Conservation (phyloP, 2,329 filamentous ascomycete genomes). For the Penicillium sp. region DNA sequence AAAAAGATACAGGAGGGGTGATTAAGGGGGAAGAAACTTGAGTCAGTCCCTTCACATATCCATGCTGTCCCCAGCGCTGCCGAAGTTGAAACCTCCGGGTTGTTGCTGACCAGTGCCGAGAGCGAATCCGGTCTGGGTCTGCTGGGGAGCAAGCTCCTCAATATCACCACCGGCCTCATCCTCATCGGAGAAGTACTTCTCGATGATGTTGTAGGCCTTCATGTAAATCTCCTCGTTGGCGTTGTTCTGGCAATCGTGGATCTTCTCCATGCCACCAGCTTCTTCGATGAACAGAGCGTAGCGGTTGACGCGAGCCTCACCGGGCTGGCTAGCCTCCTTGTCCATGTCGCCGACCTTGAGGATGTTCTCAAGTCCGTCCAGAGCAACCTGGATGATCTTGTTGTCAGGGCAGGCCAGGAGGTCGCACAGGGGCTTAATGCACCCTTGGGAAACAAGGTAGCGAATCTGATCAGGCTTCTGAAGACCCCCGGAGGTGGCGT, state of each 20-base stretch:
- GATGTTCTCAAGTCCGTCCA: slow-evolving; percentile 98
- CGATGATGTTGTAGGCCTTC: slow-evolving; percentile 99
- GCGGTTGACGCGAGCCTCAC: slow-evolving; percentile 67
- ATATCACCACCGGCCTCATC: slow-evolving; percentile 76
- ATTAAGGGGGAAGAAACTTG: neutral
- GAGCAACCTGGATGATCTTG: slow-evolving; percentile 98
- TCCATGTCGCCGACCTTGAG: slow-evolving; percentile 99
- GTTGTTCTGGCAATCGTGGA: slow-evolving; percentile 99
- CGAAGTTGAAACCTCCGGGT: slow-evolving; percentile 85
- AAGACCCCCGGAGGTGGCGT: slow-evolving; percentile 92
- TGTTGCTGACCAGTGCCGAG: slow-evolving; percentile 62
- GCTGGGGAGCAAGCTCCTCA: slow-evolving; percentile 71
- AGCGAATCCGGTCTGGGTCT: slow-evolving; percentile 71
- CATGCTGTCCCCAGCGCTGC: slow-evolving; percentile 68
- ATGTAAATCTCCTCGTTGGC: slow-evolving; percentile 99
- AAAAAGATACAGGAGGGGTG: neutral
- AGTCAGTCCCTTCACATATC: slow-evolving; percentile 59
- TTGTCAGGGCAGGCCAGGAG: slow-evolving; percentile 95
- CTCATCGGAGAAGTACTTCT: slow-evolving; percentile 99
- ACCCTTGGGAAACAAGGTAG: slow-evolving; percentile 87
- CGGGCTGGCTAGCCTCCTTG: slow-evolving; percentile 69
- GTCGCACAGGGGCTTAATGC: slow-evolving; percentile 96
- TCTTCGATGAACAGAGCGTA: slow-evolving; percentile 98
- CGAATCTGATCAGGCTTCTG: slow-evolving; percentile 99
- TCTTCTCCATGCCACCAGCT: slow-evolving; percentile 99